These are phyloP conservation scores for Haplosporangium sp. DNA, from an alignment of 371 early-diverging fungal genomes.

Conservation along the genomic window DNA sequence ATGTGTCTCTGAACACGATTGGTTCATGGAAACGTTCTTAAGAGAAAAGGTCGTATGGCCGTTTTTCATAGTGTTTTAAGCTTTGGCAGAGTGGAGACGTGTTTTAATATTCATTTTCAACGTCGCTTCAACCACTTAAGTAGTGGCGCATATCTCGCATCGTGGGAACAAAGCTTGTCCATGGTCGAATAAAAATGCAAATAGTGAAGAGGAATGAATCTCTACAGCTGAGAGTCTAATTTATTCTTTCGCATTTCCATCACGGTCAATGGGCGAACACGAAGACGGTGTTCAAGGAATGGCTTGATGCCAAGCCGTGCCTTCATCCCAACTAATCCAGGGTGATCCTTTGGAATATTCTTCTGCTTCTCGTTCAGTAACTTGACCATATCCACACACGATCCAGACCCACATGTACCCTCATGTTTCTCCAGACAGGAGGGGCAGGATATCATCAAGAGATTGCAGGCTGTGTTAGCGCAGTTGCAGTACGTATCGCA, in stretches of 20 bases:
- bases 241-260: slow-evolving; percentile 31
- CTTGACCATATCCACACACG: slow-evolving; percentile 64
- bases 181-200: neutral
- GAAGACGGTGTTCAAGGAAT: slow-evolving; percentile 33
- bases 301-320: slow-evolving; percentile 41
- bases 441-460: slow-evolving; percentile 78
- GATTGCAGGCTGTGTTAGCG: slow-evolving; percentile 71
- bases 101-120: neutral
- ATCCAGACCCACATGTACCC: slow-evolving; percentile 70
- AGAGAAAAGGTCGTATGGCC: neutral
- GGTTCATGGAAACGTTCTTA: neutral
- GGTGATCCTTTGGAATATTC: slow-evolving; percentile 26
- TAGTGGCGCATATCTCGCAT: neutral
- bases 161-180: neutral
- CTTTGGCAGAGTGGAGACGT: slow-evolving; percentile 11
- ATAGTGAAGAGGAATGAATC: neutral
- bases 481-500: slow-evolving; percentile 78
- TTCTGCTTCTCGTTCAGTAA: slow-evolving; percentile 44
- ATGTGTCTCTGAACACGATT: too few species aligned
- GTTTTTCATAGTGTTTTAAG: slow-evolving; percentile 4
- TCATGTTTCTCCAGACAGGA: slow-evolving; percentile 66
- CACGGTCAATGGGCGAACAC: slow-evolving; percentile 37
- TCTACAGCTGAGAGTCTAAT: neutral
- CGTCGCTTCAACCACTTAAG: neutral
- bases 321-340: slow-evolving; percentile 42